Evolutionary conservation across 129 eudicot genomes (phyloP), one percentile per base, ranked within the genome.

Genomic region (Smallanthus sonchifolius): DNA sequence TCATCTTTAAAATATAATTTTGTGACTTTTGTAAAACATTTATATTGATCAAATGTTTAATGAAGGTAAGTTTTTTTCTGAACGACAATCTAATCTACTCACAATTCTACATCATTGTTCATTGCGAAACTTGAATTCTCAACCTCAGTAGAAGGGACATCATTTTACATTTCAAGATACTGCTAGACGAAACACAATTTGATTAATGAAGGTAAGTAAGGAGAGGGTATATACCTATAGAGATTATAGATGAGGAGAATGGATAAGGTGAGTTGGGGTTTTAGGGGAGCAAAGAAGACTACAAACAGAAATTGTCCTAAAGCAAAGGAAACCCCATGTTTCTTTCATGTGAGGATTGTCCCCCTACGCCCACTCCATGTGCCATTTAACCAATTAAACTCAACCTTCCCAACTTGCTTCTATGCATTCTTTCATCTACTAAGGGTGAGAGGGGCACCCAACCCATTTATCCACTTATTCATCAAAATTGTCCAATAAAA

Each of bases 321-420:
- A 72, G 60, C 57, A 56, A 72, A 72, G 73, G 70, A 34, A 72
- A 79, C 20, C 67, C 74, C 83, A 79, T 79, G 83, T 79, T 79
- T 79, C 67, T 15, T 65, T 79, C 83, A 79, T 79, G 83, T 79
- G 83, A 79, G 83, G 78, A 79, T 65, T 79, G 83, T 72, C 78
- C 68, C 83, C 82, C 32, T 38, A 68, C 19, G 60, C 75, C 75
- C 70, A 42, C 47, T 5, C 78, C 83, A 79, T 79, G 83, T 79
- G 83, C 64, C 77, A 73, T 64, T 78, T 62, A 52, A 70, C 65
- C 71, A 71, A 70, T 70, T 72, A 72, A 72, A 79, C 68, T 64
- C 61, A 52, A 79, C 4, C 78, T 51, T 72, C 83, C 83, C 83
- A 72, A 79, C 83, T 72, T 79, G 83, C 54, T 72, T 72, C 14